These are phyloP conservation scores for Microbotryum scabiosae DNA, from an alignment of 1,284 basidiomycete species.

Conservation along the genomic window DNA sequence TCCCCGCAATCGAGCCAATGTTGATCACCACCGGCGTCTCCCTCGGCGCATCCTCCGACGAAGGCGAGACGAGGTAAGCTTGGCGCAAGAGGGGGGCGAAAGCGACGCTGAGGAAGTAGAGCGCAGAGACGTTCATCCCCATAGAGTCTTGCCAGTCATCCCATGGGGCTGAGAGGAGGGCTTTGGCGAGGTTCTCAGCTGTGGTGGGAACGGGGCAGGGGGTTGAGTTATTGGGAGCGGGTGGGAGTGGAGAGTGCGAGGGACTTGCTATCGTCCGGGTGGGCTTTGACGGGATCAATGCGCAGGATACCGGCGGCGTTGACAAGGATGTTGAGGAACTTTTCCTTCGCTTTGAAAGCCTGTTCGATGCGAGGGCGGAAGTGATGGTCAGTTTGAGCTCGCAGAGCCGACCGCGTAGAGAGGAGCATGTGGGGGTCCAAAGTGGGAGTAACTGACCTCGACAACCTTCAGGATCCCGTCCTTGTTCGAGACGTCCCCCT, in stretches of 20 bases:
- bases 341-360: neutral
- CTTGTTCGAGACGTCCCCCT: slow-evolving; percentile 6
- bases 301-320: slow-evolving; percentile 6
- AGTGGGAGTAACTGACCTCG: slow-evolving; percentile 8
- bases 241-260: neutral
- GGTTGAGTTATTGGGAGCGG: neutral
- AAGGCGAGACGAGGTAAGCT: neutral
- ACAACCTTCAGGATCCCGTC: slow-evolving; percentile 2
- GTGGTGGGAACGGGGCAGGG: neutral
- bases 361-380: neutral
- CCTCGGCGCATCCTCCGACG: neutral
- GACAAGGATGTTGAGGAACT: slow-evolving; percentile 4
- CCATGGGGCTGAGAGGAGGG: neutral
- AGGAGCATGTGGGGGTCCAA: no score
- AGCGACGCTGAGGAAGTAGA: slow-evolving; percentile 7
- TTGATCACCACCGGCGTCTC: slow-evolving; percentile 7
- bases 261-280: slow-evolving; percentile 8
- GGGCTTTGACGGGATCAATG: neutral
- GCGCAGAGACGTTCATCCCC: slow-evolving; percentile 3
- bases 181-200: slow-evolving; percentile 1
- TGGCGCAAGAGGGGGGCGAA: slow-evolving; percentile 4
- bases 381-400: neutral
- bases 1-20: slow-evolving; percentile 6
- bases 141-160: slow-evolving; percentile 1
- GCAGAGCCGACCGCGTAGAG: no score